Evolutionary conservation across 257 asterid species (phyloP).

Genomic region (Verbascum thapsus): DNA sequence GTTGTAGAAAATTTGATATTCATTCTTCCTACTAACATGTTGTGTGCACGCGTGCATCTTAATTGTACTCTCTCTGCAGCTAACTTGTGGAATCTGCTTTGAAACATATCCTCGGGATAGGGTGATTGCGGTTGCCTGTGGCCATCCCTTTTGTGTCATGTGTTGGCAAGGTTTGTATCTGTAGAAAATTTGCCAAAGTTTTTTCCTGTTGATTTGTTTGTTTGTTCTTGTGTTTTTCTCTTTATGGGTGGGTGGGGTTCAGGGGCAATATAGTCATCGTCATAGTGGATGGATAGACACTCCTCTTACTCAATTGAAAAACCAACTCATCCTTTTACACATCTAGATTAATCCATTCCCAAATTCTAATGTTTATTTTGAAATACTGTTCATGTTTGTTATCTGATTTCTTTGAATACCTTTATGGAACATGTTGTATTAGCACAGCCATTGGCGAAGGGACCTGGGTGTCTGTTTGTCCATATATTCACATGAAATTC

Average conservation of each 20-base stretch:
- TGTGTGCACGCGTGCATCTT: slow-evolving; percentile 23
- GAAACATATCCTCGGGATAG: slow-evolving; percentile 57
- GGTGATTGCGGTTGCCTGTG: slow-evolving; percentile 77
- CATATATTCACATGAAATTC: slow-evolving; percentile 13
- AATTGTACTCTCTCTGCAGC: slow-evolving; percentile 48
- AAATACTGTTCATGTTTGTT: background rate
- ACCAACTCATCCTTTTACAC: too few relatives aligned
- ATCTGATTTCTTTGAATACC: slow-evolving; percentile 27
- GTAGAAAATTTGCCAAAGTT: too few relatives aligned
- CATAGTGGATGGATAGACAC: too few relatives aligned
- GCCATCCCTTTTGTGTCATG: slow-evolving; percentile 79
- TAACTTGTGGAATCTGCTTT: slow-evolving; percentile 97
- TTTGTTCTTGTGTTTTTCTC: slow-evolving; percentile 21
- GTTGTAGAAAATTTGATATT: slow-evolving; percentile 6
- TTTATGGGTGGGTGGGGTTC: slow-evolving; percentile 19
- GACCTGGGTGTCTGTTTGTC: slow-evolving; percentile 76
- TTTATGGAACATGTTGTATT: slow-evolving; percentile 61
- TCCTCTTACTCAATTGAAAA: too few relatives aligned
- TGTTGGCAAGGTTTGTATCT: slow-evolving; percentile 82
- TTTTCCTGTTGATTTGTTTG: too few relatives aligned
- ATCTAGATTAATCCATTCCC: background rate
- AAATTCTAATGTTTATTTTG: slow-evolving; percentile 2
- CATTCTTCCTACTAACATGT: slow-evolving; percentile 20
- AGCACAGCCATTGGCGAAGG: slow-evolving; percentile 73
- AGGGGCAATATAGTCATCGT: slow-evolving; percentile 14